These are phyloP conservation scores for Fraxinus baroniana DNA, from an alignment of 305 asterid species.

Conservation along the genomic window DNA sequence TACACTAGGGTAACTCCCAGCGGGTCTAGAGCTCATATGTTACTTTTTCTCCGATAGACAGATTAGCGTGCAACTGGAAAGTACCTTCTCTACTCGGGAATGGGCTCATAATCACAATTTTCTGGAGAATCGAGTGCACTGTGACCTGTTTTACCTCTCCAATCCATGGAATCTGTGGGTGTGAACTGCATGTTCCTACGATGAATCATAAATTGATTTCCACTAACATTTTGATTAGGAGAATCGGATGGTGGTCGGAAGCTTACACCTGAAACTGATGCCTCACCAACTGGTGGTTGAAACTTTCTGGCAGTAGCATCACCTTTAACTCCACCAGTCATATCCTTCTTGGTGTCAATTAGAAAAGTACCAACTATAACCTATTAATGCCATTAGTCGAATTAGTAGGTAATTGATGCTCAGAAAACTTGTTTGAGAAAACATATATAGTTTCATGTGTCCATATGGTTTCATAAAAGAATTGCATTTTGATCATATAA, in stretches of 20 bases:
- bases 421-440: background rate
- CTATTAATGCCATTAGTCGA: constrained; percentile 23
- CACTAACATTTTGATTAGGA: constrained; percentile 43
- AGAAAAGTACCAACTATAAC: constrained; percentile 50
- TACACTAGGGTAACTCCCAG: background rate
- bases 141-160: constrained; percentile 31
- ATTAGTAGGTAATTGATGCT: background rate
- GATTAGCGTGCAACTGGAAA: background rate
- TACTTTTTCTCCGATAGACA: background rate
- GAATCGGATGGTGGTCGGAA: constrained; percentile 38
- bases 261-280: constrained; percentile 39
- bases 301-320: constrained; percentile 25
- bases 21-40: background rate
- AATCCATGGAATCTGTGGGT: constrained; percentile 36
- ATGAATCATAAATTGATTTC: constrained; percentile 42
- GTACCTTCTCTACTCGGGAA: constrained; percentile 25
- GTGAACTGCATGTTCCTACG: constrained; percentile 35
- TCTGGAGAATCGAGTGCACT: constrained; percentile 35
- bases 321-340: constrained; percentile 5
- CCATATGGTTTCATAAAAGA: background rate
- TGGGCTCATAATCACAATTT: constrained; percentile 40
- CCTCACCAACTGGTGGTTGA: constrained; percentile 43
- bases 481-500: background rate
- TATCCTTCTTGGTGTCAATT: constrained; percentile 40
- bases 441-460: background rate